Percentiles rank a stretch among this genome's conserved stretches.
Evolutionary conservation across 164 flowering plant genomes (phyloP).

Genomic region (Euptelea pleiosperma): DNA sequence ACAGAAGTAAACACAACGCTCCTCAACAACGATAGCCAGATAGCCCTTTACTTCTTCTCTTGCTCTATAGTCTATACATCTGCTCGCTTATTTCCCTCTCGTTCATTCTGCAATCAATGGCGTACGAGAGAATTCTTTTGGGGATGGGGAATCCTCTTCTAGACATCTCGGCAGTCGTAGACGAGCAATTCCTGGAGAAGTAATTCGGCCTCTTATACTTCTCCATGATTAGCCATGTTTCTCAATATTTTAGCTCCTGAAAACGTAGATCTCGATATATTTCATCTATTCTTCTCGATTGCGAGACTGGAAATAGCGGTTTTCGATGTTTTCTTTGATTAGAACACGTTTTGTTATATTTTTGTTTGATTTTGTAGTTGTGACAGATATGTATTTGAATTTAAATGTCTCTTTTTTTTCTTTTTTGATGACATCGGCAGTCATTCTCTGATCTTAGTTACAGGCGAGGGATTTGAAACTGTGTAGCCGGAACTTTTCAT

Average conservation of each 20-base stretch:
- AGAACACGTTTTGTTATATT: neutral
- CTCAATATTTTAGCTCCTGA: too few relatives aligned
- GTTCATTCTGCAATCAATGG: slow-evolving; percentile 26
- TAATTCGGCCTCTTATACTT: slow-evolving; percentile 15
- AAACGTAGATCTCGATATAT: too few relatives aligned
- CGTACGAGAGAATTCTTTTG: slow-evolving; percentile 48
- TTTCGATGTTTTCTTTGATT: too few relatives aligned
- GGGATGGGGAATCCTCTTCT: slow-evolving; percentile 82
- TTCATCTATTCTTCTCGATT: neutral
- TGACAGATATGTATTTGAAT: too few relatives aligned
- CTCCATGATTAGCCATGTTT: too few relatives aligned
- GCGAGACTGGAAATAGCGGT: neutral
- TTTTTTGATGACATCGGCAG: too few relatives aligned
- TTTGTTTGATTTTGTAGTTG: too few relatives aligned
- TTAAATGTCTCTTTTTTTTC: neutral
- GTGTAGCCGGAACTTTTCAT: neutral
- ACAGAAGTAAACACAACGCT: too few relatives aligned
- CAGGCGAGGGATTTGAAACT: neutral
- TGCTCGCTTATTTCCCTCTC: neutral
- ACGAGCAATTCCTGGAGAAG: slow-evolving; percentile 48
- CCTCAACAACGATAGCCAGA: too few relatives aligned
- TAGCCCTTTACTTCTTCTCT: neutral
- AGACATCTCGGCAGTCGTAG: slow-evolving; percentile 68
- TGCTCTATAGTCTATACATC: too few relatives aligned
- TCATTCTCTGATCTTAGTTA: too few relatives aligned